Evolutionary conservation across 2,329 filamentous ascomycete species (phyloP).

Genomic region (Penicillium sp.): DNA sequence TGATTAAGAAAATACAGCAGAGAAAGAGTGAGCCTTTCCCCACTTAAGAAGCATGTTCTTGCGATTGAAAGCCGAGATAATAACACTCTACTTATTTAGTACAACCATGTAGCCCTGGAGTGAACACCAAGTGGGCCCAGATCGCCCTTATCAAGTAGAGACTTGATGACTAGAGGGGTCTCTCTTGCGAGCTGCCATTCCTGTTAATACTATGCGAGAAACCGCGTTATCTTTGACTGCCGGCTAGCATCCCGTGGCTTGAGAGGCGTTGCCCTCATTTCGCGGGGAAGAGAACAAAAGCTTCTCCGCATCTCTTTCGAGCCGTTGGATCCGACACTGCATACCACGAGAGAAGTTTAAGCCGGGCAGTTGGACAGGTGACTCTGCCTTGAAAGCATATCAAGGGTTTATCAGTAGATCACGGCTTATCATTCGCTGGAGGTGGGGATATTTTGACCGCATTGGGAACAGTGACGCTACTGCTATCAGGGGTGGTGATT

Average conservation of each 20-base stretch:
- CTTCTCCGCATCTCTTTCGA: constrained; percentile 12
- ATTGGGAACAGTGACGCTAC: constrained; percentile 34
- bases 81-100: background rate
- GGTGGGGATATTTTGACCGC: constrained; percentile 39
- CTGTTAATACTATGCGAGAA: constrained; percentile 33
- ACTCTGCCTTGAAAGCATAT: background rate
- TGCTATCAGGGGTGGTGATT: background rate
- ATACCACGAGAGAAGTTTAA: background rate
- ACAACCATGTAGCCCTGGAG: background rate
- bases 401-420: constrained; percentile 10
- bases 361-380: background rate
- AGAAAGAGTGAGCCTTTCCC: background rate
- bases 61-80: background rate
- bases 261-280: background rate
- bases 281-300: constrained; percentile 11
- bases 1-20: background rate
- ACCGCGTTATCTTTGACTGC: background rate
- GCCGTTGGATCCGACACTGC: constrained; percentile 21
- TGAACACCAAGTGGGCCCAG: background rate
- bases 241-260: background rate
- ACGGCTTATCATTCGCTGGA: constrained; percentile 19
- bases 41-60: background rate
- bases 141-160: constrained; percentile 3
- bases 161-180: background rate
- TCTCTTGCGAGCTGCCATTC: constrained; percentile 23